Percentiles rank a stretch among this genome's conserved stretches.
Evolutionary conservation across 2,329 filamentous ascomycete species (phyloP).

Genomic region (Trichoderma sp.): DNA sequence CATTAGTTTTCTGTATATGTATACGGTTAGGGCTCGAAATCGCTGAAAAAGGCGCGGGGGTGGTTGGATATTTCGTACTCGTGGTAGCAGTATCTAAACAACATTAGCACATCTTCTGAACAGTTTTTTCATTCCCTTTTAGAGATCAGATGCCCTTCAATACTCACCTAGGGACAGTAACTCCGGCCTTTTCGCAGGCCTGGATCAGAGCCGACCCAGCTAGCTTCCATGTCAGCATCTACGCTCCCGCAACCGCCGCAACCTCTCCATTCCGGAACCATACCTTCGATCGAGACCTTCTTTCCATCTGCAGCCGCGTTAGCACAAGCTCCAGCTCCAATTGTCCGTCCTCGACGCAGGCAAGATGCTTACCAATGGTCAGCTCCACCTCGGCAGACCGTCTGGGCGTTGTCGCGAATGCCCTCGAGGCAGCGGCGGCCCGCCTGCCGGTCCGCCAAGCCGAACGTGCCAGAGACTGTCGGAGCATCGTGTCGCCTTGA

Average conservation of each 20-base stretch:
- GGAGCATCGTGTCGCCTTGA: conserved; percentile 68
- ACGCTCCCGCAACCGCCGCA: conserved; percentile 23
- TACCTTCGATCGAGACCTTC: conserved; percentile 98
- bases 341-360: conserved; percentile 32
- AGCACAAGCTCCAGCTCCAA: conserved; percentile 37
- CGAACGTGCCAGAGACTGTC: conserved; percentile 68
- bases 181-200: conserved; percentile 97
- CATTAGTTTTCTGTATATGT: conserved; percentile 77
- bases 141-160: not conserved
- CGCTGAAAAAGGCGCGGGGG: conserved; percentile 23
- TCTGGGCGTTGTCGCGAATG: conserved; percentile 78
- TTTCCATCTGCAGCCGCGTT: conserved; percentile 73
- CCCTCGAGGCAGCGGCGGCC: conserved; percentile 64
- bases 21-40: conserved; percentile 40
- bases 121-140: not conserved
- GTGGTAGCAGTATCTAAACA: conserved; percentile 91
- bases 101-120: conserved; percentile 29
- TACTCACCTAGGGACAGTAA: conserved; percentile 77
- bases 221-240: conserved; percentile 50
- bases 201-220: conserved; percentile 97
- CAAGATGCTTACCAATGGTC: conserved; percentile 71
- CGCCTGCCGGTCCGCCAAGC: conserved; percentile 65
- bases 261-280: conserved; percentile 29
- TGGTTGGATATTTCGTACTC: conserved; percentile 62
- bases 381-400: conserved; percentile 92